phyloP scores from a whole-genome alignment of 2,329 filamentous ascomycete species.

The Botryotinia narcissicola region DNA sequence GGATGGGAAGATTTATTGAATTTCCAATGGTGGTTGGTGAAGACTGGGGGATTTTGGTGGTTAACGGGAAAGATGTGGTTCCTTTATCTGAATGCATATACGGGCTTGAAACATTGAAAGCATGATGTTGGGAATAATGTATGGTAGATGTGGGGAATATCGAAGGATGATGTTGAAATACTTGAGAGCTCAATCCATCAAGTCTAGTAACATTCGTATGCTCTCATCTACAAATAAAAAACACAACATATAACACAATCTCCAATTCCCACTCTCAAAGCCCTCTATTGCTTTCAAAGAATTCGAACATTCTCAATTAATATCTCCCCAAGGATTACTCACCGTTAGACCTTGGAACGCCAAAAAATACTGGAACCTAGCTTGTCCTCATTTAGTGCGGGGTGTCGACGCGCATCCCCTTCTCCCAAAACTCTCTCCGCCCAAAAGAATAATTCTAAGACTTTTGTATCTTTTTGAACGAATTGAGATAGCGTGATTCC shows the following conservation, averaged over 20 bases:
- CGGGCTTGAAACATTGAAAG: background rate
- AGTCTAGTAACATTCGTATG: background rate
- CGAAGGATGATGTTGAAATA: background rate
- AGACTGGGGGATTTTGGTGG: slow-evolving; percentile 6
- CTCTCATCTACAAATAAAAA: background rate
- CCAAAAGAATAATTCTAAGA: background rate
- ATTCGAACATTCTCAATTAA: background rate
- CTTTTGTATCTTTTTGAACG: background rate
- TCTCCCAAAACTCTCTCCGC: background rate
- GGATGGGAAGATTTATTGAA: slow-evolving; percentile 15
- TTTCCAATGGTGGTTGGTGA: background rate
- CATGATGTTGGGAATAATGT: background rate
- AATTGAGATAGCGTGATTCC: background rate
- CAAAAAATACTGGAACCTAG: background rate
- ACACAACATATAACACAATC: background rate
- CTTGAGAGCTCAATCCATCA: background rate
- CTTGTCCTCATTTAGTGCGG: background rate
- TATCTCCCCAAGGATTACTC: background rate
- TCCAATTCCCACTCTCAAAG: too few relatives aligned
- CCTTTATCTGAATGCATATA: background rate
- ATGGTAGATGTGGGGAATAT: background rate
- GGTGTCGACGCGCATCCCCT: background rate
- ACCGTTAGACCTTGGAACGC: background rate
- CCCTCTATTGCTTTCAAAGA: background rate
- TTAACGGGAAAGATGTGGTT: background rate